A percentile compares a stretch with the other conserved stretches of the same genome.
phyloP scores from a whole-genome alignment of 2,329 filamentous ascomycete species.

The Amesomyces nigricolor region DNA sequence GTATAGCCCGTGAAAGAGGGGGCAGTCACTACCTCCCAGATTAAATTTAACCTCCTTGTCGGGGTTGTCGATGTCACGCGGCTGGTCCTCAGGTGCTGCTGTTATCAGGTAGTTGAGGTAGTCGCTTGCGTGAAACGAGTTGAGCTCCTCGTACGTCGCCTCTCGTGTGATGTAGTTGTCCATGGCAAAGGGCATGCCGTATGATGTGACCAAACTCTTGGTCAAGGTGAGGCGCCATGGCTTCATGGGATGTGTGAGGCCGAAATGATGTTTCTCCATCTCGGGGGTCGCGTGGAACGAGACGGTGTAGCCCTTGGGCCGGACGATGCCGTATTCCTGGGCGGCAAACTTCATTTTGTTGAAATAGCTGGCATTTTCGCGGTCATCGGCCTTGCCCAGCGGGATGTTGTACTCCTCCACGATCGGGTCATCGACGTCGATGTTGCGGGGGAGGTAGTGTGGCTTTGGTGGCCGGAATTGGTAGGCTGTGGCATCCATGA shows the following conservation, averaged over 20 bases:
- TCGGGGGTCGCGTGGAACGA: constrained; percentile 94
- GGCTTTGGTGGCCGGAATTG: constrained; percentile 51
- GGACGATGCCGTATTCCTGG: constrained; percentile 63
- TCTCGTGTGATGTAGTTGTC: constrained; percentile 81
- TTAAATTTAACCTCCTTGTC: constrained; percentile 70
- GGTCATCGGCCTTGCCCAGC: constrained; percentile 45
- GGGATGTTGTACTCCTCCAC: constrained; percentile 49
- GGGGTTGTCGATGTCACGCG: constrained; percentile 59
- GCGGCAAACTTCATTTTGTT: constrained; percentile 53
- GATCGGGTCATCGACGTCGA: constrained; percentile 44
- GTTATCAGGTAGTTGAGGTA: constrained; percentile 85
- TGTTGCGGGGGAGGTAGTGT: constrained; percentile 54
- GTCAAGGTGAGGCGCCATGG: constrained; percentile 94
- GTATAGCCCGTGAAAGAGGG: constrained; percentile 91
- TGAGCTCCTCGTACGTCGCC: constrained; percentile 82
- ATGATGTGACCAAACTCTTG: constrained; percentile 89
- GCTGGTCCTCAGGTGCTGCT: constrained; percentile 58
- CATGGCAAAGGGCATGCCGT: constrained; percentile 96
- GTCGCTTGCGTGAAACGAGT: constrained; percentile 78
- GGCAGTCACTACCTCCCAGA: constrained; percentile 85
- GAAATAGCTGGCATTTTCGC: constrained; percentile 52
- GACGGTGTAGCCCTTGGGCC: constrained; percentile 81
- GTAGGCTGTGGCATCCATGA: constrained; percentile 44
- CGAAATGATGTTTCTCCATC: constrained; percentile 96
- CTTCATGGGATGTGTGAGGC: constrained; percentile 97